Base-by-base conservation (phyloP, 1,284 basidiomycete genomes). In the Pyrrhoderma lamaoense region DNA sequence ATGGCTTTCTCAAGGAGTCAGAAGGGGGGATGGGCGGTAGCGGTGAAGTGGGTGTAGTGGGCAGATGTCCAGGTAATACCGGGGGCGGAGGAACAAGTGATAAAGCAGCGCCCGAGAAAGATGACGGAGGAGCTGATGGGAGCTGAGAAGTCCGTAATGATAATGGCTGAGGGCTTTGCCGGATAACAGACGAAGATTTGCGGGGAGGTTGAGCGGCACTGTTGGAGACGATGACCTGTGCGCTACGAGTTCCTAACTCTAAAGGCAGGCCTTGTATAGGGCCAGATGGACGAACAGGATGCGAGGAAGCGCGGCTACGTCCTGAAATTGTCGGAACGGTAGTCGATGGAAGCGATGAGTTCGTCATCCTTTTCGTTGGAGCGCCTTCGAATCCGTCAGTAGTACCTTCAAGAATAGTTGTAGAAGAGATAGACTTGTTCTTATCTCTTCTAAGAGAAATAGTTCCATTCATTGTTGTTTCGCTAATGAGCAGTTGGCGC, bases 1-100 rank as follows among this genome's bases (percentile, higher is more conserved):
- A 96, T 4, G 93, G 92, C 57, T 92, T 85, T 52, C 87, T 76
- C 46, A 89, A 67, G n/a, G 82, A 71, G 59, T 92, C 86, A 3
- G 69, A 67, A 1, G 91, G 91, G 14, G 85, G 75, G 25, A 70
- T 65, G 1, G 79, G 79, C 11, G 87, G 87, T 37, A 88, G 70
- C 3, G 85, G 85, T 3, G 88, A 89, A 40, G 74, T 75, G 7
- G 88, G 86, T 3, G 84, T 85, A 4, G 79, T 80, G 22, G 83
- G 85, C 16, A 87, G 69, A 58, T 74, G 76, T 19, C 68, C 69
- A 42, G 75, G 69, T 31, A 76, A 68, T 59, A 75, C 68, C 40
- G 73, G 72, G 19, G 75, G 66, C n/a, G 76, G 75, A 14, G 75
- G 74, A 23, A 75, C 69, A 25, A 79, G 70, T n/a, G 73, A 65